Evolutionary conservation across 2,329 filamentous ascomycete species (phyloP).

Genomic region (Ceratocystis papillata): DNA sequence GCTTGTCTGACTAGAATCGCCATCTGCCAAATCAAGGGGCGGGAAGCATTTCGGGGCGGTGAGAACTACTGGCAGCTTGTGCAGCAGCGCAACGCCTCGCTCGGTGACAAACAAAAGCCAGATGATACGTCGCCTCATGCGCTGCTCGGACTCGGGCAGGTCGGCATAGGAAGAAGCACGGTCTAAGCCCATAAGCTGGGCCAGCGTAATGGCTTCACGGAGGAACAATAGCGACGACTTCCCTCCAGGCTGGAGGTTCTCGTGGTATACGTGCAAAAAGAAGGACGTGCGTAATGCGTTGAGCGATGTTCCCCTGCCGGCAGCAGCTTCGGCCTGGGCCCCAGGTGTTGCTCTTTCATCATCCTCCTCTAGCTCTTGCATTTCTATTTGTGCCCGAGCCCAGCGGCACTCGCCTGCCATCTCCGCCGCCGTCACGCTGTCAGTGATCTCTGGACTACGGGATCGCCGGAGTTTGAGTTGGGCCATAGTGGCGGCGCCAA

Average conservation of each 20-base stretch:
- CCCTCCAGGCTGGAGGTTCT: constrained; percentile 39
- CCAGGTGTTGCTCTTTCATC: not conserved
- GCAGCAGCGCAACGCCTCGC: constrained; percentile 40
- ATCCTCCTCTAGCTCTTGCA: constrained; percentile 26
- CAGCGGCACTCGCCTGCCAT: constrained; percentile 34
- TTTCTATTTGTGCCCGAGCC: constrained; percentile 22
- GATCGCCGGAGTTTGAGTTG: constrained; percentile 37
- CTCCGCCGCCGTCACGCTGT: constrained; percentile 30
- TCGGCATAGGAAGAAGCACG: constrained; percentile 25
- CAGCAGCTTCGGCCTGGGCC: not conserved
- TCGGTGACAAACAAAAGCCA: constrained; percentile 43
- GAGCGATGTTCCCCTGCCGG: constrained; percentile 29
- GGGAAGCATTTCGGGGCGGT: constrained; percentile 33
- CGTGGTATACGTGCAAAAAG: constrained; percentile 43
- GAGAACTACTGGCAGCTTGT: constrained; percentile 39
- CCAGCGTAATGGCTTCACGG: constrained; percentile 42
- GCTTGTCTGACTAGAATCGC: not conserved
- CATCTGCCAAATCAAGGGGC: constrained; percentile 27
- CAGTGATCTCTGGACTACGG: constrained; percentile 27
- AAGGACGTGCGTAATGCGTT: constrained; percentile 39
- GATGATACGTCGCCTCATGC: constrained; percentile 37
- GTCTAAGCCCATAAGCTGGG: constrained; percentile 41
- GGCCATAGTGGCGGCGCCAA: constrained; percentile 40
- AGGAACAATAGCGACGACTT: constrained; percentile 39
- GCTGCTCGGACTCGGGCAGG: constrained; percentile 29